phyloP scores from a whole-genome alignment of 257 asterid species.

The Thymus quinquecostatus region DNA sequence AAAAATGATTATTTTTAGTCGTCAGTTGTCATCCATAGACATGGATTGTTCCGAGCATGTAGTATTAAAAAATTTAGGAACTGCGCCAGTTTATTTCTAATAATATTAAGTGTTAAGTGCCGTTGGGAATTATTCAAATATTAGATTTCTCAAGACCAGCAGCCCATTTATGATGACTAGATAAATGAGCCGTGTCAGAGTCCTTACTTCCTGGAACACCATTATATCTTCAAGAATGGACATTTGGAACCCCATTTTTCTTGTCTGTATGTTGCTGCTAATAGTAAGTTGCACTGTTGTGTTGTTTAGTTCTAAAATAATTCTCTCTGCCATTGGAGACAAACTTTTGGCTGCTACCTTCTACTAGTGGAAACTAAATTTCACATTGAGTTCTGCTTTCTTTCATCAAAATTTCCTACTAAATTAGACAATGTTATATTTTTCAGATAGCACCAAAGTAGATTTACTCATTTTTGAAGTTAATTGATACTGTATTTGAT shows the following conservation, averaged over 20 bases:
- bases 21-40: not conserved
- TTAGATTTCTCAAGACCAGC: conserved; percentile 8
- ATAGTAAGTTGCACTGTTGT: not conserved
- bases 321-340: not conserved
- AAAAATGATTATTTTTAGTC: not conserved
- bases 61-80: too few relatives aligned
- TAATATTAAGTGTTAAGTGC: not conserved
- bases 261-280: not conserved
- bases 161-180: not conserved
- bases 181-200: not conserved
- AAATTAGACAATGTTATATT: conserved; percentile 4
- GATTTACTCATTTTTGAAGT: conserved; percentile 12
- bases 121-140: not conserved
- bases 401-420: conserved; percentile 4
- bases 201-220: conserved; percentile 9
- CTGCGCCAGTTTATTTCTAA: not conserved
- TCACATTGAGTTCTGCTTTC: conserved; percentile 1
- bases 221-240: not conserved
- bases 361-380: conserved; percentile 4
- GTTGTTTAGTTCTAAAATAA: not conserved
- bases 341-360: conserved; percentile 14
- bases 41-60: too few relatives aligned
- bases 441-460: not conserved
- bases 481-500: conserved; percentile 1
- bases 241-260: not conserved